A percentile compares a stretch with the other conserved stretches of the same genome.
Evolutionary conservation across 2,329 filamentous ascomycete species (phyloP).

Genomic region (Penicillium digitatum): DNA sequence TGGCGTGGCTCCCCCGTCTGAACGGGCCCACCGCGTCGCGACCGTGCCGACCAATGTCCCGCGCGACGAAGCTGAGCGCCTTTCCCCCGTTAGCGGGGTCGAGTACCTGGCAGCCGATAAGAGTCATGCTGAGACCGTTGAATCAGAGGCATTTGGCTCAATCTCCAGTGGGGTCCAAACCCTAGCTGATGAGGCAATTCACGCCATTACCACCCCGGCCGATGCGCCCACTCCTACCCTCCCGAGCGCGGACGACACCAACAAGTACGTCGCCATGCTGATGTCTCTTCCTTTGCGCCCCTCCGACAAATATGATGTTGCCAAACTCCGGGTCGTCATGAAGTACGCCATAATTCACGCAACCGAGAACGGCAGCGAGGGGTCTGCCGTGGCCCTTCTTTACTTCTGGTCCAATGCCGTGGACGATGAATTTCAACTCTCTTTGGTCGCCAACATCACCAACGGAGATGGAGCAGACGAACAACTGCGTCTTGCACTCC

Average conservation of each 20-base stretch:
- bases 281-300: conserved; percentile 10
- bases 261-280: conserved; percentile 10
- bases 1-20: conserved; percentile 16
- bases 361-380: neutral
- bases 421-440: conserved; percentile 18
- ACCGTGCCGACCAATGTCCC: conserved; percentile 2
- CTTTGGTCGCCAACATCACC: conserved; percentile 19
- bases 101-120: conserved; percentile 3
- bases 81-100: neutral
- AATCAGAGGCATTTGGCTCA: neutral
- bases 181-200: conserved; percentile 1
- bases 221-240: neutral
- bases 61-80: conserved; percentile 5
- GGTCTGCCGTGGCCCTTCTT: conserved; percentile 12
- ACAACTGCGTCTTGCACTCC: conserved; percentile 11
- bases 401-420: conserved; percentile 18
- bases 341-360: conserved; percentile 8
- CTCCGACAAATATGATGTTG: conserved; percentile 16
- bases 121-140: neutral
- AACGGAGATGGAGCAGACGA: neutral
- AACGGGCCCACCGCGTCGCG: conserved; percentile 20
- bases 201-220: neutral
- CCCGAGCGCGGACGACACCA: neutral
- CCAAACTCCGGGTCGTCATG: conserved; percentile 11
- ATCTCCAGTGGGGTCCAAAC: neutral